Evolutionary conservation across 192 early-diverging fungal genomes (phyloP), one percentile per base, ranked within the genome.

Genomic region (Gonapodya prolifera): DNA sequence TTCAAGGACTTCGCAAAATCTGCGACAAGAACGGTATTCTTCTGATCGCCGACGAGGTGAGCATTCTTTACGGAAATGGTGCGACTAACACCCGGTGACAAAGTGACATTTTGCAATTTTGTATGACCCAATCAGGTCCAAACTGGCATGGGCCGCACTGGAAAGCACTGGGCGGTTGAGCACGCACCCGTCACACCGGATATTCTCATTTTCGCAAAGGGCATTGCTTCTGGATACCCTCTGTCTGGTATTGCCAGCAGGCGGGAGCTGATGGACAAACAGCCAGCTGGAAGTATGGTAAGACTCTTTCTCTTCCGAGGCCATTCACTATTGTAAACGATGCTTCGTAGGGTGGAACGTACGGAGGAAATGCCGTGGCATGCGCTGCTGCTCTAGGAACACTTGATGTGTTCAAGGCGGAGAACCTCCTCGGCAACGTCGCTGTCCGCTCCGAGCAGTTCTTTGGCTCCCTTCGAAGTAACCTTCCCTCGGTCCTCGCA

Each of bases 181-280:
- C 84, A 85, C 45, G 78, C 74, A 28, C 71, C 35, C 30, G 75
- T 85, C 23, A 36, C 31, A 1, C 84, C 84, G 35, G 84, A 85
- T 79, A 85, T 85, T 35, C 34, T 83, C 78, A 81, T 85, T 1
- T 83, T 85, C 82, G 84, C 84, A 28, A 85, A 85, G 36, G 84
- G 82, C 30, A 85, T 85, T 75, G 84, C 84, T 30, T 79, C 77
- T 34, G 84, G 84, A 69, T 85, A 83, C 34, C 84, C 84, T 2
- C 61, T 85, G 2, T 81, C 80, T 30, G 80, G 76, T 23, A 83
- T 85, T 81, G 84, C 81, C n/a, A 80, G 82, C 1, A 70, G 71
- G 29, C 81, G 81, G 36, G 82, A 83, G 70, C 70, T 85, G 33
- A 82, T 83, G 82, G 84, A 83, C 70, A 76, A 33, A 23, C 83